These are phyloP conservation scores for Herpetomonas samuelpessoai DNA, from an alignment of 208 protist genomes.

Conservation along the genomic window DNA sequence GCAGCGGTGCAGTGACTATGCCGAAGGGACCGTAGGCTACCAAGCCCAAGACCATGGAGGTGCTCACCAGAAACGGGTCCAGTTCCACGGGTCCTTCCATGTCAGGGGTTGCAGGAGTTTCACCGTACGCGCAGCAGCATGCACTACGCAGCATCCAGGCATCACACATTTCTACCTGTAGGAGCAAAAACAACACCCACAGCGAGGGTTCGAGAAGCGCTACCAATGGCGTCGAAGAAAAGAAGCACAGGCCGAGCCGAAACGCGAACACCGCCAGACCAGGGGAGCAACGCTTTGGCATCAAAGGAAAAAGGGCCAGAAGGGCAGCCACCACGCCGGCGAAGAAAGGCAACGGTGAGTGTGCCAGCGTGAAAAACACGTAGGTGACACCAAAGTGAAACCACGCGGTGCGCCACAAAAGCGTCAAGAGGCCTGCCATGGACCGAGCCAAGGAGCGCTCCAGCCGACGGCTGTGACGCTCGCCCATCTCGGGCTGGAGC, in stretches of 20 bases:
- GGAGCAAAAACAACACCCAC: constrained; percentile 25
- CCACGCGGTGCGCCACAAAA: constrained; percentile 71
- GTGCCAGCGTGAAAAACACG: constrained; percentile 36
- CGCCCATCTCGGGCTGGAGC: constrained; percentile 41
- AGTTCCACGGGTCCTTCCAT: no score
- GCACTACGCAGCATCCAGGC: constrained; percentile 72
- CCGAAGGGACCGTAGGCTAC: no score
- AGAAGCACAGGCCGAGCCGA: constrained; percentile 5
- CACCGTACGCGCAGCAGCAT: constrained; percentile 18
- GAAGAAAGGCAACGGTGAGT: constrained; percentile 49
- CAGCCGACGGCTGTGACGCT: constrained; percentile 49
- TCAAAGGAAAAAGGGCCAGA: constrained; percentile 56
- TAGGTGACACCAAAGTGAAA: constrained; percentile 79
- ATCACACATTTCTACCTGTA: constrained; percentile 41
- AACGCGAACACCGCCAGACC: constrained; percentile 31
- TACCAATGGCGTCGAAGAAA: constrained; percentile 1
- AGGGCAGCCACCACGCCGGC: constrained; percentile 41
- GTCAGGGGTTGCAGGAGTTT: neutral
- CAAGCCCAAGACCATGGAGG: no score
- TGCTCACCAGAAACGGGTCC: no score
- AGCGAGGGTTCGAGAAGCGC: neutral
- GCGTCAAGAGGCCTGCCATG: constrained; percentile 58
- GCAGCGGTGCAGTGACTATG: no score
- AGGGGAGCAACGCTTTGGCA: constrained; percentile 59
- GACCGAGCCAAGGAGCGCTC: constrained; percentile 70